These are phyloP conservation scores for Triticum turgidum DNA, from an alignment of 176 grass and related monocot species.

Conservation along the genomic window DNA sequence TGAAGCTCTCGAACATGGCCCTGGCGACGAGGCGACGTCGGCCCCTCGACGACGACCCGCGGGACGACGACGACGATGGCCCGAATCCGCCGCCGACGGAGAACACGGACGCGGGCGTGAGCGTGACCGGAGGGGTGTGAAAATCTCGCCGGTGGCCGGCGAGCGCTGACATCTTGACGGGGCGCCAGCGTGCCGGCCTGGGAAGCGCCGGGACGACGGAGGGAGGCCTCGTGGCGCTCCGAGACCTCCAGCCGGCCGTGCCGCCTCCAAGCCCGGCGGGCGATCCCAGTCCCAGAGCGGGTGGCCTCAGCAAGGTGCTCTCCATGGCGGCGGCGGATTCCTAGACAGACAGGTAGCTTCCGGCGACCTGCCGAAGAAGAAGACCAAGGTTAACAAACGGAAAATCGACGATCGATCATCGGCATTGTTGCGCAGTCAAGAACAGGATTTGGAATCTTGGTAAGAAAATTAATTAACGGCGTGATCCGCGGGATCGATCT, in stretches of 20 bases:
- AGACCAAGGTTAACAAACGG: not conserved
- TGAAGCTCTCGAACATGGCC: slow-evolving; percentile 60
- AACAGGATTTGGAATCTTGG: not conserved
- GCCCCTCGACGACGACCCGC: not conserved
- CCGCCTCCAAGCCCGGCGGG: not conserved
- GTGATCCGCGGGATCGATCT: not conserved
- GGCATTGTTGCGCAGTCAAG: not conserved
- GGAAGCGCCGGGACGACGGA: not conserved
- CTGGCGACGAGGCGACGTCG: not conserved
- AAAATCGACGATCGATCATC: not conserved
- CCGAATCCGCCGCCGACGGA: not conserved
- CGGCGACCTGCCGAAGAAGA: not conserved
- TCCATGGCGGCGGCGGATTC: not conserved
- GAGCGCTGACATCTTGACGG: slow-evolving; percentile 10
- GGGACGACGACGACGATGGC: not conserved
- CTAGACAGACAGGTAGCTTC: not conserved
- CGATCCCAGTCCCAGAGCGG: not conserved
- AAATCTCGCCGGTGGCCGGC: not conserved
- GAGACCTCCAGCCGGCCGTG: not conserved
- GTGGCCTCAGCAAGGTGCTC: not conserved
- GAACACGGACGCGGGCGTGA: not conserved
- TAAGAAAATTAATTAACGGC: not conserved
- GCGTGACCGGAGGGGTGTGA: not conserved
- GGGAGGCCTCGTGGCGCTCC: not conserved
- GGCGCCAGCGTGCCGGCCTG: not conserved